Base-by-base conservation (phyloP, 768 basidiomycete genomes). In the Udeniomyces megalosporus region DNA sequence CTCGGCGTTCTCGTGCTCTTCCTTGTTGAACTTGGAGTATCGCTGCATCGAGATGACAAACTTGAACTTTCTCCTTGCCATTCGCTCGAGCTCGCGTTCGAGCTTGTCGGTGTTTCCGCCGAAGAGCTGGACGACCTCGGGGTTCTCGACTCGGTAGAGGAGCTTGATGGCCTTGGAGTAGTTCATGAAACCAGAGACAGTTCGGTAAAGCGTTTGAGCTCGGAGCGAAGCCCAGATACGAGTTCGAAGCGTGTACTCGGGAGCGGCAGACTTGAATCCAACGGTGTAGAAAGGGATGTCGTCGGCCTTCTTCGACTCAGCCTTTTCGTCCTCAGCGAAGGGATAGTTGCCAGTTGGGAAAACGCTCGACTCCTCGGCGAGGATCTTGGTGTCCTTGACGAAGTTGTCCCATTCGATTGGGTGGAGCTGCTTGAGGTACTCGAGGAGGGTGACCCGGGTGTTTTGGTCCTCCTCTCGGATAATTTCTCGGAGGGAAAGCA, bases 171-270 rank as follows among this genome's bases (percentile, higher is more conserved):
- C 95, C 77, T 99, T 99, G 67, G 88, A 84, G 74, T 99, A 97
- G 77, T 99, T 99, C 95, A 97, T 97, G 88, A 99, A 96, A 56
- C 95, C 95, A 38, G 95, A 96, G 20, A 99, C 93, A 15, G 95
- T 99, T 67, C 95, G 84, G 73, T 99, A 97, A 22, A 99, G 81
- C 1, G 95, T 99, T 77, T 99, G 95, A 20, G 95, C 95, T 58
- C 95, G 88, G 10, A 99, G 81, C 5, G 93, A 96, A 10, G 95
- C 92, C 95, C 95, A 99, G 70, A 99, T 99, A 72, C 95, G 85
- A 8, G 95, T 99, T 64, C 95, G 90, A 15, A 99, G 80, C 2
- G 95, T 99, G 73, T 92, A 99, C 74, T 99, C 95, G 2, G 93
- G 95, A 2, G 92, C 89, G 22, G 93, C 89, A 66, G 86, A 92